Evolutionary conservation across 208 protist genomes (phyloP), one percentile per base, ranked within the genome.

Genomic region (Trypanosoma melophagium): DNA sequence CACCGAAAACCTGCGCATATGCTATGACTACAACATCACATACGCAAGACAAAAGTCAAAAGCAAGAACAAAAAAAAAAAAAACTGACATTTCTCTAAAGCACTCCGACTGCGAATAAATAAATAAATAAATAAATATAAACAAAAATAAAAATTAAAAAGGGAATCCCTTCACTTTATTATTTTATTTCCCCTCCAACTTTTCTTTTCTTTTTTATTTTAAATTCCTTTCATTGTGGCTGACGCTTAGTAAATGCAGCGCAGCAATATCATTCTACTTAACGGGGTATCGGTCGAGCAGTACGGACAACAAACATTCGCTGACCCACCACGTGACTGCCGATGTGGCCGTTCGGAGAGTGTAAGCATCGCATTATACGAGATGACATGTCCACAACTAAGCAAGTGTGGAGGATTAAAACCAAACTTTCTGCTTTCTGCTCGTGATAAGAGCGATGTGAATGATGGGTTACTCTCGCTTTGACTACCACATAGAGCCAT

Each of bases 351-450:
- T 49, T 73, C 50, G 21, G 83, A 7, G 24, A 84, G 47, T 41
- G 68, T 66, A 47, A 84, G 52, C 52, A 89, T 68, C 22, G 82
- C 79, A 41, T 67, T 62, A 64, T 92, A 69, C 16, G 89, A 88
- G 41, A 94, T 77, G 10, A 94, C 76, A 65, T 94, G 89, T 14
- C 89, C 89, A 67, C 89, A 94, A 47, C 70, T 64, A 21, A 94
- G 73, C 49, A 94, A 60, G 38, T 87, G 79, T 0, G 89, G 83
- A 17, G 79, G 74, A 55, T 90, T 92, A 38, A 90, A 66, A 45
- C 58, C 67, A 21, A 21, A 63, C 19, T 42, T 60, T 38, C 17
- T 47, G 61, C 21, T 49, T 56, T 35, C 28, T 1, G 28, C 5
- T 35, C 28, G 28, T 35, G 28, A 35, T 35, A 35, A 35, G 28